A percentile compares a stretch with the other conserved stretches of the same genome.
These are phyloP conservation scores for Viridothelium virens DNA, from an alignment of 495 filamentous ascomycete genomes.

Conservation along the genomic window DNA sequence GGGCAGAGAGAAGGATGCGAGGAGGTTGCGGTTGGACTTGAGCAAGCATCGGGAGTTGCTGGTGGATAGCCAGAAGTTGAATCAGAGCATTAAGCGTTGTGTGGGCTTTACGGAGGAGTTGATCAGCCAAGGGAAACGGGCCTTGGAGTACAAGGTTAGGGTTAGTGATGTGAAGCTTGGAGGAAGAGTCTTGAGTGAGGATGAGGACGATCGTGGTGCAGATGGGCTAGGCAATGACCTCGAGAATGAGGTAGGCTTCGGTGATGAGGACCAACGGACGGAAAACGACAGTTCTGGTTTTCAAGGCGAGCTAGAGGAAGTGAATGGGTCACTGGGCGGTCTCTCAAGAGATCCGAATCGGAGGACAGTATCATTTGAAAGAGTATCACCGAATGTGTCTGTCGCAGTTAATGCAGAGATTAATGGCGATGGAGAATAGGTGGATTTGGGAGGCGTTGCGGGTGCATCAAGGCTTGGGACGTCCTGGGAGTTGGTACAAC, in stretches of 20 bases:
- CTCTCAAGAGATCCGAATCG: not conserved
- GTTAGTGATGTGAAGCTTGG: constrained; percentile 72
- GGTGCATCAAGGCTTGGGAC: not conserved
- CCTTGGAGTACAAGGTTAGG: constrained; percentile 70
- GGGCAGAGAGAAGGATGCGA: constrained; percentile 55
- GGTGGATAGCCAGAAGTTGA: constrained; percentile 83
- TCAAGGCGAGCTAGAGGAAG: not conserved
- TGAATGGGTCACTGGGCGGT: not conserved
- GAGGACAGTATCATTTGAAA: not conserved
- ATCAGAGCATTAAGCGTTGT: constrained; percentile 84
- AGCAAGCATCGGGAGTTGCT: constrained; percentile 82
- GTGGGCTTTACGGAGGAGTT: constrained; percentile 79
- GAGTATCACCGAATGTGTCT: not conserved
- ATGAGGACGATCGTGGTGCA: constrained; percentile 42
- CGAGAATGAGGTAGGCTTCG: not conserved
- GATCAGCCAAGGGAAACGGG: constrained; percentile 78
- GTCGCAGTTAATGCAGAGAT: not conserved
- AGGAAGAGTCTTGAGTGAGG: constrained; percentile 66
- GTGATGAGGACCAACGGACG: not conserved
- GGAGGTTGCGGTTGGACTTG: constrained; percentile 71
- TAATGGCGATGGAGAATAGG: not conserved
- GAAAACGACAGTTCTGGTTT: not conserved
- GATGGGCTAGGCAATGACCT: constrained; percentile 14
- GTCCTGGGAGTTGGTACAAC: not conserved
- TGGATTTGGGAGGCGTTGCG: not conserved